Conservation (phyloP, 2,329 filamentous ascomycete genomes). For the Pyrenophora seminiperda region DNA sequence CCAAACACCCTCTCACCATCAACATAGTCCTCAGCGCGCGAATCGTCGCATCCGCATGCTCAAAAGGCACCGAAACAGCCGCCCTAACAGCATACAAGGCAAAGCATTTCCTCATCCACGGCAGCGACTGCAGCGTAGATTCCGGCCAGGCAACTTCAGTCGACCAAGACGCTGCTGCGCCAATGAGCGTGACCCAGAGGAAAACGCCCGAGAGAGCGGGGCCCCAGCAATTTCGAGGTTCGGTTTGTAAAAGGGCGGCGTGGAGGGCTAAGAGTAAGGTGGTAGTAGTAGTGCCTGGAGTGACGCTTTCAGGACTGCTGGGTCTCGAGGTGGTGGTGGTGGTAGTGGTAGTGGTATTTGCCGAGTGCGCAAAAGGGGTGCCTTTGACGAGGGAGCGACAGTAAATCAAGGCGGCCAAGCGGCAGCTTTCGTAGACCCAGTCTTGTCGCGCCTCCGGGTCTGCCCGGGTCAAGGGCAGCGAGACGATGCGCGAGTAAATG, state of each 20-base stretch:
- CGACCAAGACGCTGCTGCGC: constrained; percentile 36
- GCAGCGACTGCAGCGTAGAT: constrained; percentile 9
- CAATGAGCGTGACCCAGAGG: constrained; percentile 41
- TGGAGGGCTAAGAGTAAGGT: constrained; percentile 33
- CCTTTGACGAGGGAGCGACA: constrained; percentile 37
- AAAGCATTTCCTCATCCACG: constrained; percentile 39
- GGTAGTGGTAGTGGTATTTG: constrained; percentile 21
- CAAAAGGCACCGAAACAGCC: constrained; percentile 25
- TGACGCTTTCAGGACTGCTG: too few species aligned
- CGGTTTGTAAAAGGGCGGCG: constrained; percentile 31
- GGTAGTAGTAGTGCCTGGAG: constrained; percentile 20
- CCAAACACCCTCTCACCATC: constrained; percentile 29
- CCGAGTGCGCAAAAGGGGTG: constrained; percentile 31
- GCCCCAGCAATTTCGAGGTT: constrained; percentile 32
- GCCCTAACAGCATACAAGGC: constrained; percentile 34
- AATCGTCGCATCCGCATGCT: constrained; percentile 27
- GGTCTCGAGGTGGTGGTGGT: too few species aligned
- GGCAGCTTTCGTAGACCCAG: constrained; percentile 42
- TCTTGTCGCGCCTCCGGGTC: constrained; percentile 25
- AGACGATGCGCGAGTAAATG: constrained; percentile 30
- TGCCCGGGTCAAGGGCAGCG: constrained; percentile 18
- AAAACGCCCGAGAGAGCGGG: constrained; percentile 33
- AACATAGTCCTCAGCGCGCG: constrained; percentile 36
- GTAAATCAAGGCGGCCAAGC: constrained; percentile 41
- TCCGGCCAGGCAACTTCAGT: constrained; percentile 9